Evolutionary conservation across 2,329 filamentous ascomycete genomes (phyloP).

Genomic region (Fusarium decemcellulare): DNA sequence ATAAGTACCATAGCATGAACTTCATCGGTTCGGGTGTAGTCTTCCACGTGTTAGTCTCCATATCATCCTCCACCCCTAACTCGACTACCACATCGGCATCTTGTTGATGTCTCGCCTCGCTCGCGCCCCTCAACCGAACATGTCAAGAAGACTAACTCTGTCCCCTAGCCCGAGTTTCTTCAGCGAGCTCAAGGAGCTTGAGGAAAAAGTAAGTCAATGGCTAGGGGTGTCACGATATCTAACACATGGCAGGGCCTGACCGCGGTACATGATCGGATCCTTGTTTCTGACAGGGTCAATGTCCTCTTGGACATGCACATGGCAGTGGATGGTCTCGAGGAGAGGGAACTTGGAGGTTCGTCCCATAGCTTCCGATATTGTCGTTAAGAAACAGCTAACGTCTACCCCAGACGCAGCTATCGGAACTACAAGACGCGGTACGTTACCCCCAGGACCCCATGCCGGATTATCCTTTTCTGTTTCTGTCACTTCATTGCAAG

Average conservation of each 20-base stretch:
- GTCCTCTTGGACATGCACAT: slow-evolving; percentile 76
- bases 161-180: slow-evolving; percentile 55
- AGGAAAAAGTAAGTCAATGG: slow-evolving; percentile 47
- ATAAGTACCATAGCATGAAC: slow-evolving; percentile 66
- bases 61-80: slow-evolving; percentile 22
- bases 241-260: slow-evolving; percentile 34
- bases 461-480: slow-evolving; percentile 20
- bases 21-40: slow-evolving; percentile 80
- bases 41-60: slow-evolving; percentile 68
- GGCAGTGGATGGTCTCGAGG: slow-evolving; percentile 78
- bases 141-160: slow-evolving; percentile 41
- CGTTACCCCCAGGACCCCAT: slow-evolving; percentile 37
- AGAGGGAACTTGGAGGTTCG: slow-evolving; percentile 61
- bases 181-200: slow-evolving; percentile 57
- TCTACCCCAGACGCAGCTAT: slow-evolving; percentile 46
- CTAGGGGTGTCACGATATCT: no score
- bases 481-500: slow-evolving; percentile 33
- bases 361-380: slow-evolving; percentile 28
- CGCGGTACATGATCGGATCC: slow-evolving; percentile 64
- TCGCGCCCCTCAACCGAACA: slow-evolving; percentile 36
- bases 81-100: slow-evolving; percentile 30
- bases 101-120: slow-evolving; percentile 40
- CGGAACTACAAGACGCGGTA: slow-evolving; percentile 56
- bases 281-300: slow-evolving; percentile 74
- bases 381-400: slow-evolving; percentile 44